phyloP scores from a whole-genome alignment of 192 early-diverging fungal species.

The Coemansia sp. region DNA sequence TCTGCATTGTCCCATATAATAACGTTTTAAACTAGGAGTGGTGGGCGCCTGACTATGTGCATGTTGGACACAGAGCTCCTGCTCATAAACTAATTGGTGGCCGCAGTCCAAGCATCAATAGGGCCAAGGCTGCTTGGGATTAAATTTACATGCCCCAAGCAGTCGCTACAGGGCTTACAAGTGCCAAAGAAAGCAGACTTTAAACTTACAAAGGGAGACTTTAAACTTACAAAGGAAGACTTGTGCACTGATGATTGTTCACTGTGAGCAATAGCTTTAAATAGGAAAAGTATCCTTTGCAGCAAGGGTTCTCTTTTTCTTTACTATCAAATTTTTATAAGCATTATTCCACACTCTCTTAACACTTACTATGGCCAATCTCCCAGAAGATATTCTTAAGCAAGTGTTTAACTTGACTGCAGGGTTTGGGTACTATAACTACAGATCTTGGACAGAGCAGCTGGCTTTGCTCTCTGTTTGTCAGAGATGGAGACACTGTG shows the following conservation, averaged over 20 bases:
- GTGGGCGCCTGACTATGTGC: conserved; percentile 65
- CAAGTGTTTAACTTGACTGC: too few species aligned
- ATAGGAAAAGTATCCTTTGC: too few species aligned
- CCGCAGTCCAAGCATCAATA: conserved; percentile 48
- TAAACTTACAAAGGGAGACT: too few species aligned
- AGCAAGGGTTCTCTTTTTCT: background rate
- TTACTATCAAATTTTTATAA: background rate
- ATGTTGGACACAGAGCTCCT: conserved; percentile 88
- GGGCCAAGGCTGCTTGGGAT: conserved; percentile 52
- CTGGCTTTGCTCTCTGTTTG: background rate
- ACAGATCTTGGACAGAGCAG: background rate
- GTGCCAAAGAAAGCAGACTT: conserved; percentile 29
- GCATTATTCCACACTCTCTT: background rate
- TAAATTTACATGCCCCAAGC: conserved; percentile 58
- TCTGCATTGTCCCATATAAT: conserved; percentile 83
- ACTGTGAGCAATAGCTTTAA: conserved; percentile 6
- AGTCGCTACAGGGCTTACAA: conserved; percentile 44
- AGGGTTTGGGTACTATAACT: background rate
- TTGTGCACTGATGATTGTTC: background rate
- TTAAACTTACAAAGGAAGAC: background rate
- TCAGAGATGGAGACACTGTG: too few species aligned
- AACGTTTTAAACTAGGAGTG: conserved; percentile 76
- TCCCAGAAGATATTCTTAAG: too few species aligned
- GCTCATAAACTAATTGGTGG: conserved; percentile 81
- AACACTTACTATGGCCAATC: background rate